Base-by-base conservation (phyloP, 73 alveolate species). In the Stentor roeselii region DNA sequence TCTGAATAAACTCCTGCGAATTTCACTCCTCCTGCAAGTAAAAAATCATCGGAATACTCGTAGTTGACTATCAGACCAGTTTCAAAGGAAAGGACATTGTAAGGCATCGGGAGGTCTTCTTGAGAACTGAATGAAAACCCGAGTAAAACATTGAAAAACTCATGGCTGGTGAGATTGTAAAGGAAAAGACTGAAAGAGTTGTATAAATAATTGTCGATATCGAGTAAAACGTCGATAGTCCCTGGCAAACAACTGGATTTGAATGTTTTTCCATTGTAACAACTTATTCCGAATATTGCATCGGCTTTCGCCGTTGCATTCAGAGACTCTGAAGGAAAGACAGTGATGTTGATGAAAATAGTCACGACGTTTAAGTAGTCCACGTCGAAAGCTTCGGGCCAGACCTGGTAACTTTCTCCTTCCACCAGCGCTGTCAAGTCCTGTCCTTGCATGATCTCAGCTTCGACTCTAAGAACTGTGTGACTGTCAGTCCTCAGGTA, bases 331-430 rank as follows among this genome's bases (percentile, higher is more conserved):
- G 42, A 36, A 1, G 21, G 15, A n/a, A n/a, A n/a, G 21, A 15
- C 80, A 2, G n/a, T 32, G 1, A 67, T 27, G 34, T 21, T 21
- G 50, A 36, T 40, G 21, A 21, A 27, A 0, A 67, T 15, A 67
- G 80, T 27, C 21, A 34, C 42, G 21, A 67, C 34, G 14, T n/a
- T 0, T 1, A 67, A 40, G 42, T 21, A 40, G 14, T 21, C 41
- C 2, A 67, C 80, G 21, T 67, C 80, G 27, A 30, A 21, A 67
- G 80, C 80, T 21, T 67, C 34, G n/a, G 1, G 27, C 80, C 80
- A 67, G 2, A 67, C 41, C 27, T 67, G 41, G 11, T 67, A 21
- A 67, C 80, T 67, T 2, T 67, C 42, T 14, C 42, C 34, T 67
- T 67, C 37, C 27, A 67, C 27, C 80, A 21, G 27, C 34, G 80